phyloP scores from a whole-genome alignment of 176 grass and related monocot genomes.

The Coix lacrymajobi region DNA sequence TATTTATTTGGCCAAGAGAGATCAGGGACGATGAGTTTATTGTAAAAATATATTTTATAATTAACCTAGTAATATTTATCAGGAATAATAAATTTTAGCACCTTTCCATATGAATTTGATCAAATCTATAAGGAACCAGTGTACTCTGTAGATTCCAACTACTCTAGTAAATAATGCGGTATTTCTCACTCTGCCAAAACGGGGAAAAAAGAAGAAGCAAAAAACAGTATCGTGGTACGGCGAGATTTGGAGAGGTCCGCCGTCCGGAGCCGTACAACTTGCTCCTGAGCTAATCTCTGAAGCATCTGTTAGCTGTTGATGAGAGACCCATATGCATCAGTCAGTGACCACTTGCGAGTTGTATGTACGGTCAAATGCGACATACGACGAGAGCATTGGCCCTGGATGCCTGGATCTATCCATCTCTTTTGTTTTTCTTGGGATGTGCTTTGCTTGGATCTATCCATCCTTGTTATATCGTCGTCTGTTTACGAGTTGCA shows the following conservation, averaged over 20 bases:
- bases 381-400: not conserved
- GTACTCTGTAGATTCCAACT: no score
- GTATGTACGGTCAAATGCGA: constrained; percentile 9
- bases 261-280: not conserved
- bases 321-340: not conserved
- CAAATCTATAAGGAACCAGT: no score
- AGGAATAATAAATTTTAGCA: no score
- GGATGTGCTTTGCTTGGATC: not conserved
- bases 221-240: no score
- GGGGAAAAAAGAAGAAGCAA: no score
- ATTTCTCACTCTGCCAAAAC: no score
- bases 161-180: no score
- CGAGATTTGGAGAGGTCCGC: no score
- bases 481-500: not conserved
- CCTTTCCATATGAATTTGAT: no score
- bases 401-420: constrained; percentile 6
- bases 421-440: not conserved
- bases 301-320: no score
- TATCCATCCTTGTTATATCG: not conserved
- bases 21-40: constrained; percentile 85
- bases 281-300: not conserved
- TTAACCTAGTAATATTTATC: no score
- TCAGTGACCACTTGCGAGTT: not conserved
- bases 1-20: constrained; percentile 61
- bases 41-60: no score